Evolutionary conservation across 108 stramenopile species (phyloP).

Genomic region (Aureococcus anophagefferens): DNA sequence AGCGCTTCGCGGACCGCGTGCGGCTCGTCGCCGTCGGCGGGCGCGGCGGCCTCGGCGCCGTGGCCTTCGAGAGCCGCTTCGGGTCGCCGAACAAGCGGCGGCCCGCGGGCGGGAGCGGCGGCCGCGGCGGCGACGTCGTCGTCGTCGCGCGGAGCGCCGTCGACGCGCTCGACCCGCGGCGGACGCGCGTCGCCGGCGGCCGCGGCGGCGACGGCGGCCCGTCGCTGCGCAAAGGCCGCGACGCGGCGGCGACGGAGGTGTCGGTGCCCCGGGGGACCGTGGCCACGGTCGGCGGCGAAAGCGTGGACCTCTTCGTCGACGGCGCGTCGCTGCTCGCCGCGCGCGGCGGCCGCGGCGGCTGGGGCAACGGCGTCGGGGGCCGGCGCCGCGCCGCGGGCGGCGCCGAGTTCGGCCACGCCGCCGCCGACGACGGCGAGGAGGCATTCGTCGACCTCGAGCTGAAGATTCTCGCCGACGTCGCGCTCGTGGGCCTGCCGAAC

Average conservation of each 20-base stretch:
- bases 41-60: conserved; percentile 13
- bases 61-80: background rate
- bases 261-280: conserved; percentile 2
- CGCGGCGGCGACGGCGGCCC: background rate
- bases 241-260: background rate
- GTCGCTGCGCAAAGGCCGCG: background rate
- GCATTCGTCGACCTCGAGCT: conserved; percentile 75
- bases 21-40: conserved; percentile 13
- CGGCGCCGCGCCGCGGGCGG: background rate
- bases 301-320: background rate
- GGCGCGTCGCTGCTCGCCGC: conserved; percentile 6
- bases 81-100: background rate
- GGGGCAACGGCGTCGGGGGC: conserved; percentile 4
- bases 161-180: background rate
- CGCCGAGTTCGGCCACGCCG: background rate
- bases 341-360: conserved; percentile 4
- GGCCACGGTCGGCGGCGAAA: background rate
- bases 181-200: background rate
- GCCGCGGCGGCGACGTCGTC: conserved; percentile 14
- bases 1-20: conserved; percentile 11
- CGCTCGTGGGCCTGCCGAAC: conserved; percentile 97
- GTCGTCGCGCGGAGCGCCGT: background rate
- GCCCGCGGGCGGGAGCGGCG: conserved; percentile 10
- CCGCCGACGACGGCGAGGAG: background rate
- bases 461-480: conserved; percentile 90